Evolutionary conservation across 169 alveolate species (phyloP).

Genomic region (Eimeria sp.): DNA sequence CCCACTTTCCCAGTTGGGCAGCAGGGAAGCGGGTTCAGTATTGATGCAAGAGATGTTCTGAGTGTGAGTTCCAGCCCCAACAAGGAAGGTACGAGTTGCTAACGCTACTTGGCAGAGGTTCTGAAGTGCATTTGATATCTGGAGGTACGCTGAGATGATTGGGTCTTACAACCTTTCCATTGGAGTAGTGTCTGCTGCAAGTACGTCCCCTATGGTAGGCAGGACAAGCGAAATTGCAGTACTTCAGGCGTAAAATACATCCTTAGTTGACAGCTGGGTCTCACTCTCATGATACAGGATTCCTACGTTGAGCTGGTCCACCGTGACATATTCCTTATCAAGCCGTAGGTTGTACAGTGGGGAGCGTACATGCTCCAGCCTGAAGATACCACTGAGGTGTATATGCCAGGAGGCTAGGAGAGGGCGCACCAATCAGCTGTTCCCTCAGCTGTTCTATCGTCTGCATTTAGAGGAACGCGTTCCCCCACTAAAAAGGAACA

Average conservation of each 20-base stretch:
- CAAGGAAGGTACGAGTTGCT: background rate
- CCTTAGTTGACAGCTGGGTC: background rate
- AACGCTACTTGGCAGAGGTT: background rate
- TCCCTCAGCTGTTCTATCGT: background rate
- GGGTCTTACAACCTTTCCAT: background rate
- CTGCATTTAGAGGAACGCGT: background rate
- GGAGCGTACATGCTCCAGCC: background rate
- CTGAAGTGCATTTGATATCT: background rate
- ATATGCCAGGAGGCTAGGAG: background rate
- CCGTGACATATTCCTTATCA: background rate
- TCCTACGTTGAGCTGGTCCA: background rate
- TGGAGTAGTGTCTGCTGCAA: background rate
- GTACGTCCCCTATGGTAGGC: background rate
- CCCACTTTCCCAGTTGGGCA: background rate
- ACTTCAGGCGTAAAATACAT: background rate
- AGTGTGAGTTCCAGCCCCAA: background rate
- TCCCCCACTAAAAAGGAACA: background rate
- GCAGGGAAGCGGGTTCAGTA: background rate
- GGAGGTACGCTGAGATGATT: background rate
- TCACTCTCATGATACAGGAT: too few species aligned
- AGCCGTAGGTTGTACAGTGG: background rate
- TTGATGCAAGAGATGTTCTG: background rate
- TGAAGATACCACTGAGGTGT: background rate
- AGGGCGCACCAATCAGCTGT: background rate
- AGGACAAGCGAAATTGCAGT: background rate